Evolutionary conservation across 495 filamentous ascomycete species (phyloP).

Genomic region (Aspergillus conjunctus): DNA sequence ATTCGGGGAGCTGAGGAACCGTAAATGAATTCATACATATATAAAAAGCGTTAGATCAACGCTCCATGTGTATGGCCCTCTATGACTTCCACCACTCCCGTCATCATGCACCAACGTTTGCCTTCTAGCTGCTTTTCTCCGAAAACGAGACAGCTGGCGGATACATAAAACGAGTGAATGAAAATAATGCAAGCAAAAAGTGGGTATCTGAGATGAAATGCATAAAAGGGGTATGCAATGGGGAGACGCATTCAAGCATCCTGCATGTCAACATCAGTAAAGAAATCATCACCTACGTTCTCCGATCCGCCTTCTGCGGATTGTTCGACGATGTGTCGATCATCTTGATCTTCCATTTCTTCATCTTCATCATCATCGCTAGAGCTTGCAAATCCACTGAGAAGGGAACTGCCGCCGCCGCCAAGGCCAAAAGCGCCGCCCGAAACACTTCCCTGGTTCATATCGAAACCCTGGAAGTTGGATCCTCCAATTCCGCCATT

Average conservation of each 20-base stretch:
- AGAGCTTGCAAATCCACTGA: constrained; percentile 93
- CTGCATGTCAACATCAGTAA: constrained; percentile 59
- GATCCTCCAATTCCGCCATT: constrained; percentile 55
- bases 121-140: constrained; percentile 11
- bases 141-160: neutral
- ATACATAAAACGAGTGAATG: constrained; percentile 9
- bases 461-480: constrained; percentile 75
- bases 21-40: constrained; percentile 25
- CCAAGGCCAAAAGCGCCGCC: constrained; percentile 63
- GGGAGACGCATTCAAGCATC: constrained; percentile 37
- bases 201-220: constrained; percentile 16
- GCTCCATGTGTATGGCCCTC: constrained; percentile 24
- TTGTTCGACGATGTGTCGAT: constrained; percentile 44
- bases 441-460: constrained; percentile 65
- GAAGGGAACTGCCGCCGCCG: constrained; percentile 66
- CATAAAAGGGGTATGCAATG: constrained; percentile 15
- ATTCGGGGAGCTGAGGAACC: constrained; percentile 23
- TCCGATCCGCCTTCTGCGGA: constrained; percentile 53
- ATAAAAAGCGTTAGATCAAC: constrained; percentile 24
- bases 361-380: constrained; percentile 98
- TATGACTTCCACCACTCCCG: constrained; percentile 21
- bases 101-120: constrained; percentile 24
- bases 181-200: constrained; percentile 4
- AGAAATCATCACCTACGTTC: constrained; percentile 66
- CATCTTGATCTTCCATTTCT: constrained; percentile 86